Percentiles rank a stretch among this genome's conserved stretches.
Conservation (phyloP, 371 early-diverging fungal species). For the Apophysomyces trapeziformis region DNA sequence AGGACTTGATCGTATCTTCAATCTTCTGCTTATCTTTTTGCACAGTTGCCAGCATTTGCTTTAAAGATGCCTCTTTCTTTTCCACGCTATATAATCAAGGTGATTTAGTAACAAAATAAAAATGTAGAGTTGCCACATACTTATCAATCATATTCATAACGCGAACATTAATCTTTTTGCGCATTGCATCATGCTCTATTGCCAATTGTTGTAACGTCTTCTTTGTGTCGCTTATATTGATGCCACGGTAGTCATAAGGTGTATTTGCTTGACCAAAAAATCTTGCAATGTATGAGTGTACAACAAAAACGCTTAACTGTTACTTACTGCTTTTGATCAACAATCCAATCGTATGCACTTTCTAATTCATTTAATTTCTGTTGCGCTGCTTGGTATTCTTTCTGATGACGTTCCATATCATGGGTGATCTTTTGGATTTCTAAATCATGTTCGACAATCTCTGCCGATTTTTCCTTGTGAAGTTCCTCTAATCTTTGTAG, state of each 20-base stretch:
- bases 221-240: conserved; percentile 71
- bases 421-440: conserved; percentile 73
- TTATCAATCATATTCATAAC: conserved; percentile 96
- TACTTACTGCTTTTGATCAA: conserved; percentile 81
- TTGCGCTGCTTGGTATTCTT: conserved; percentile 64
- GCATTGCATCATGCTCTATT: conserved; percentile 76
- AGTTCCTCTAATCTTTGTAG: conserved; percentile 64
- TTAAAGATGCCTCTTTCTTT: conserved; percentile 84
- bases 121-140: conserved; percentile 36
- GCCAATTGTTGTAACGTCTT: conserved; percentile 75
- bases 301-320: background rate
- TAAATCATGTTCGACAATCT: conserved; percentile 65
- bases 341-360: conserved; percentile 84
- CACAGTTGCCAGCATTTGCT: conserved; percentile 88
- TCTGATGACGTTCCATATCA: conserved; percentile 72
- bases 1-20: conserved; percentile 85
- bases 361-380: conserved; percentile 59
- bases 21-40: conserved; percentile 94
- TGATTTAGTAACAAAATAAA: background rate
- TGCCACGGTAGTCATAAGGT: conserved; percentile 78
- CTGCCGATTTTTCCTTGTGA: conserved; percentile 63
- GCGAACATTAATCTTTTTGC: conserved; percentile 88
- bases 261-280: conserved; percentile 82
- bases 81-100: conserved; percentile 65
- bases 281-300: conserved; percentile 16